Percentiles rank a stretch among this genome's conserved stretches.
phyloP scores from a whole-genome alignment of 257 asterid species.

The Solanum chiquidenum region DNA sequence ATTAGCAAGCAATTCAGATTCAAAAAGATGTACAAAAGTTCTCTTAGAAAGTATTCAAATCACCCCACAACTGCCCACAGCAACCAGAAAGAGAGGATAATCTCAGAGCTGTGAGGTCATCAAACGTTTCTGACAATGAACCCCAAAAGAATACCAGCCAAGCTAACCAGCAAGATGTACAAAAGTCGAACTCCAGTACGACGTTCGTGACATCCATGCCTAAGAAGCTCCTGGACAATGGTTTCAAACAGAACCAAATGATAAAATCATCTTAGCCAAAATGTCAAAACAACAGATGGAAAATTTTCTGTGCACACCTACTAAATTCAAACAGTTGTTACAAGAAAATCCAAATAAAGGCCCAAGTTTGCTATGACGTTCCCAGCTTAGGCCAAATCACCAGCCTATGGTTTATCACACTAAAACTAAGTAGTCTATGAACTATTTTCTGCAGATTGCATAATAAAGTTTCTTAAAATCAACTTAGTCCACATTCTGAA shows the following conservation, averaged over 20 bases:
- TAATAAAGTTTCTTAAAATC: background rate
- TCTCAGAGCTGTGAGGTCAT: background rate
- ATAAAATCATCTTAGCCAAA: background rate
- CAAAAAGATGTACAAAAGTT: background rate
- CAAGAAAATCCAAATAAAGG: background rate
- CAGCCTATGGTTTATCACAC: background rate
- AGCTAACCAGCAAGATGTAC: background rate
- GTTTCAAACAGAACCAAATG: background rate
- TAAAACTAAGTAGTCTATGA: background rate
- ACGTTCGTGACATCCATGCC: background rate
- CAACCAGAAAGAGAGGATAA: background rate
- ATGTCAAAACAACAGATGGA: background rate
- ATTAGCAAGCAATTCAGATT: background rate
- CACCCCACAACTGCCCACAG: background rate
- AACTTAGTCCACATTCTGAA: background rate
- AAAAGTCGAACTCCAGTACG: background rate
- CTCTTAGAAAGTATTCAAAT: background rate
- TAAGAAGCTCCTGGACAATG: background rate
- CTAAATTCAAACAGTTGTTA: background rate
- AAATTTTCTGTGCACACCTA: background rate
- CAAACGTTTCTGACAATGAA: background rate
- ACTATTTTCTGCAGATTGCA: background rate
- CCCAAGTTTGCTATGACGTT: background rate
- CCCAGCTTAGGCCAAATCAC: background rate
- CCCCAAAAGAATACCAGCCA: constrained; percentile 5